Evolutionary conservation across 495 filamentous ascomycete genomes (phyloP), one percentile per base, ranked within the genome.

Genomic region (Staphylotrichum tortipilum): DNA sequence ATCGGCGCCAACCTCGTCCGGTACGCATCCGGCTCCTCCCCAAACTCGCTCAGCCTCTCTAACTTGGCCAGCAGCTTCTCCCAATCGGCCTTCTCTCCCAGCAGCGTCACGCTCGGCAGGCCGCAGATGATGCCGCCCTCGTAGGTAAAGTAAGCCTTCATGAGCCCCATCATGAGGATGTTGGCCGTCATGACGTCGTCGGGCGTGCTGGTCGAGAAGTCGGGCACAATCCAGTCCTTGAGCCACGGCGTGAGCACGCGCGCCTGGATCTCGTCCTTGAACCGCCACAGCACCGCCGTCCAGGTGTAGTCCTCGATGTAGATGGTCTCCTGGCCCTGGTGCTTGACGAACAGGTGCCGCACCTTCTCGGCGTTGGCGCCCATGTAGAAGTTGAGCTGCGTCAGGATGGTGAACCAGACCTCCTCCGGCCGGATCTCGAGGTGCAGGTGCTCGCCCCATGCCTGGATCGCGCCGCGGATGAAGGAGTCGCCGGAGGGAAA

Each of bases 321-420:
- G 6, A 78, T 65, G 10, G 61, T 55, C 50, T 74, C 61, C 47
- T 71, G 58, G 1, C 68, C 72, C 19, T 67, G 23, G 49, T 74
- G 72, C 10, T 53, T 35, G 10, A 78, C 73, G 48, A 78, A 78
- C 3, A 65, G 18, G 2, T 50, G 35, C 7, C 74, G 63, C 1
- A 78, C 36, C 9, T 64, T 52, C 38, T 78, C 74, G 7, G 70
- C 64, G 51, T 79, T 56, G 2, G 62, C 63, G 35, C 74, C 73
- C 54, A 83, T 68, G 62, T 72, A 79, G 49, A 76, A 64, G 55
- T 65, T 75, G 18, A 83, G 54, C 53, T 82, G 78, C 4, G 64
- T 60, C 1, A 82, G 60, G 52, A 81, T 77, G 23, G 72, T 62
- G 36, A 79, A 68, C 78, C 79, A 83, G 33, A 83, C 65, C 53